phyloP scores from a whole-genome alignment of 1,139 yeast genomes.

The Magnusiomyces ingens region DNA sequence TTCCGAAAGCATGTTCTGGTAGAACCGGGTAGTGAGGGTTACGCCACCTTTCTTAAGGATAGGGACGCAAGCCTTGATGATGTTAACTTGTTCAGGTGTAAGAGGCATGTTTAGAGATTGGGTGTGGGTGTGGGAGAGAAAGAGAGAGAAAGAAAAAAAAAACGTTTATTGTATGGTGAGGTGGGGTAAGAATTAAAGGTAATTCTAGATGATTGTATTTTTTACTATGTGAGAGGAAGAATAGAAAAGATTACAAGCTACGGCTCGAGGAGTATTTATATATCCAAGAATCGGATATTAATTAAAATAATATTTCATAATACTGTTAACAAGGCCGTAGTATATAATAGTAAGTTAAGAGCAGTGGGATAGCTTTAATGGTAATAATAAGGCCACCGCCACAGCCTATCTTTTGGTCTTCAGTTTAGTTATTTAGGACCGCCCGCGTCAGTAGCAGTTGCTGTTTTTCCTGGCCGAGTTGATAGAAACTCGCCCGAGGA shows the following conservation, averaged over 20 bases:
- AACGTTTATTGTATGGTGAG: neutral
- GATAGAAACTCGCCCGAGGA: no score
- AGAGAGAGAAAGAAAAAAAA: constrained; percentile 1
- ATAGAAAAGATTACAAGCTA: neutral
- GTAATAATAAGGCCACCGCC: no score
- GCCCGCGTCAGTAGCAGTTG: no score
- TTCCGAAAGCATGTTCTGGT: constrained; percentile 46
- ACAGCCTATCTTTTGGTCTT: no score
- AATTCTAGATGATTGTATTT: neutral
- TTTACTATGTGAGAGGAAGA: neutral
- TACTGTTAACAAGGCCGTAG: no score
- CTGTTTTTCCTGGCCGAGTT: no score
- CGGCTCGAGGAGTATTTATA: neutral
- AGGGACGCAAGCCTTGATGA: constrained; percentile 54
- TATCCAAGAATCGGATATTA: no score
- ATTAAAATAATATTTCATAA: no score
- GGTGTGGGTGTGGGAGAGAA: neutral
- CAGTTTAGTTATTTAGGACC: no score
- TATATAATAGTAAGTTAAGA: no score
- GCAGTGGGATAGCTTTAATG: no score
- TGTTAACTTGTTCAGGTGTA: constrained; percentile 32
- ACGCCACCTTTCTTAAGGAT: constrained; percentile 52
- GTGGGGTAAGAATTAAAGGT: neutral
- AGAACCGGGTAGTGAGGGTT: constrained; percentile 48
- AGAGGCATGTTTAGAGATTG: constrained; percentile 16